A percentile compares a stretch with the other conserved stretches of the same genome.
Conservation (phyloP, 768 basidiomycete genomes). For the Russula dissimulans region DNA sequence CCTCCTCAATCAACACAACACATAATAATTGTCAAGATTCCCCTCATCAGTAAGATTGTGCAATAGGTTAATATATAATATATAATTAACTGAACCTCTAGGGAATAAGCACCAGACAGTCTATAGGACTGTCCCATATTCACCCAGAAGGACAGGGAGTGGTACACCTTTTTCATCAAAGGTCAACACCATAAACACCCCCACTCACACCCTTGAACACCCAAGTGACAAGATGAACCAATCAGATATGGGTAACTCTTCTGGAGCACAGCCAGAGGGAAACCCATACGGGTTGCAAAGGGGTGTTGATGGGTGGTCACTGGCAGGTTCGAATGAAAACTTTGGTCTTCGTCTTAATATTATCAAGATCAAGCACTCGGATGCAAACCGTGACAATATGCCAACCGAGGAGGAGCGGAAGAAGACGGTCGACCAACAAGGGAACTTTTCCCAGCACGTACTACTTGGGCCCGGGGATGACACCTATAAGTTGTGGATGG, state of each 20-base stretch:
- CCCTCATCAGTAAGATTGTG: conserved; percentile 4
- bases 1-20: no score
- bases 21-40: neutral
- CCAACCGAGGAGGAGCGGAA: neutral
- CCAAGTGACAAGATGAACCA: neutral
- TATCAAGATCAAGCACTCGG: conserved; percentile 5
- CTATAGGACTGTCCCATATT: neutral
- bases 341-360: neutral
- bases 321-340: no score
- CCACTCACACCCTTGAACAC: neutral
- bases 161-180: neutral
- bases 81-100: neutral
- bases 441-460: neutral
- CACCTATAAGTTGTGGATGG: neutral
- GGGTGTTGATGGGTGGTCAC: neutral
- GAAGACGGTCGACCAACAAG: neutral
- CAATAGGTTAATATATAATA: neutral
- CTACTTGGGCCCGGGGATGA: fast-evolving
- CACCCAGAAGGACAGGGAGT: neutral
- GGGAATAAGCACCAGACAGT: neutral
- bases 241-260: neutral
- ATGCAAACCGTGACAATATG: neutral
- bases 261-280: no score
- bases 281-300: neutral
- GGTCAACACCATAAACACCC: neutral